phyloP scores from a whole-genome alignment of 2,329 filamentous ascomycete genomes.

The Colletotrichum orchidophilum region DNA sequence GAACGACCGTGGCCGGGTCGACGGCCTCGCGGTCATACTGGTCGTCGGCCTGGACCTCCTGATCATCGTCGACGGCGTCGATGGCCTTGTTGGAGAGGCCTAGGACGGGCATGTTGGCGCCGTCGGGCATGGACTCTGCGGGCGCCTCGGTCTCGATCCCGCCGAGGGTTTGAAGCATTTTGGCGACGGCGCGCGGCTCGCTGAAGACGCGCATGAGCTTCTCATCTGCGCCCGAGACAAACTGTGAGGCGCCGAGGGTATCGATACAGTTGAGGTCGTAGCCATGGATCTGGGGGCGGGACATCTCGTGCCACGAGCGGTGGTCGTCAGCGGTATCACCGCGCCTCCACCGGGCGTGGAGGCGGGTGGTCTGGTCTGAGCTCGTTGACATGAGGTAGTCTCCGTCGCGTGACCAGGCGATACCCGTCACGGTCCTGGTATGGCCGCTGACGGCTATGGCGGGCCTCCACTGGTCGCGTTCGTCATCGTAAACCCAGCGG shows the following conservation, averaged over 20 bases:
- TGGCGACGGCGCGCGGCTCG: conserved; percentile 84
- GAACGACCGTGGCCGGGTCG: conserved; percentile 64
- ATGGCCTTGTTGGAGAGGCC: conserved; percentile 97
- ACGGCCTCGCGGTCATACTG: conserved; percentile 62
- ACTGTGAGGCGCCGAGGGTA: conserved; percentile 75
- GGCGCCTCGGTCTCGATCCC: conserved; percentile 57
- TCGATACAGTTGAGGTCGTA: conserved; percentile 98
- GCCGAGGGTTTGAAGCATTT: conserved; percentile 75
- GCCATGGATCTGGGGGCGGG: conserved; percentile 94
- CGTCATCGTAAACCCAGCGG: conserved; percentile 74
- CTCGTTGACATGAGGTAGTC: conserved; percentile 89
- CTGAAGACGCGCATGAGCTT: conserved; percentile 97
- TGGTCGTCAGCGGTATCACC: conserved; percentile 25
- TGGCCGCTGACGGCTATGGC: conserved; percentile 84
- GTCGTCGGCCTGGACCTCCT: conserved; percentile 54
- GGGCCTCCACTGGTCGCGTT: conserved; percentile 77
- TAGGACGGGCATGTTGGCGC: conserved; percentile 93
- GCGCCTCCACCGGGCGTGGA: conserved; percentile 82
- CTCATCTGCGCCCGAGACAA: conserved; percentile 95
- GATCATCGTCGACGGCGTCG: conserved; percentile 62
- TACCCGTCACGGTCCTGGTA: conserved; percentile 79
- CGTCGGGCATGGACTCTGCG: conserved; percentile 73
- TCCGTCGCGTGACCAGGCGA: conserved; percentile 85
- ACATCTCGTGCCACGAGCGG: conserved; percentile 92
- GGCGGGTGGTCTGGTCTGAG: conserved; percentile 89